Conservation (phyloP, 805 yeast species). For the Candida taoyuanica region DNA sequence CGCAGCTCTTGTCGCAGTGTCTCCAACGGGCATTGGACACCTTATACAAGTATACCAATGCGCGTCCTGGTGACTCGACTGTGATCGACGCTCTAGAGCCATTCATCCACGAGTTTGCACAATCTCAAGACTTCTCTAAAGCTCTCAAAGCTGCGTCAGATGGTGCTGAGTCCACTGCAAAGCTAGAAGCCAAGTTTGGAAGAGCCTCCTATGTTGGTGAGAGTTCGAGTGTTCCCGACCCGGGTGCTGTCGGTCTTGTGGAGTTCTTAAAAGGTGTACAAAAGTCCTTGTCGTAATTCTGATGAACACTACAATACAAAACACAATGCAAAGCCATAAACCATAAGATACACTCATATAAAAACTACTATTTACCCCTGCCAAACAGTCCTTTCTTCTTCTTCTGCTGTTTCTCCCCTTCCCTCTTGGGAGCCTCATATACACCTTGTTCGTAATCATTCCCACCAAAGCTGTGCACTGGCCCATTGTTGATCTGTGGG, state of each 20-base stretch:
- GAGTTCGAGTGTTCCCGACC: conserved; percentile 70
- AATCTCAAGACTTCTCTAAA: conserved; percentile 45
- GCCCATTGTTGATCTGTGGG: conserved; percentile 17
- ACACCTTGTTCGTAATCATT: conserved; percentile 55
- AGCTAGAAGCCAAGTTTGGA: conserved; percentile 81
- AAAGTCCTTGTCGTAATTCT: conserved; percentile 13
- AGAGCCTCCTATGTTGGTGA: conserved; percentile 91
- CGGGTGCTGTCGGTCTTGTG: conserved; percentile 89
- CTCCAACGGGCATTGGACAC: conserved; percentile 60
- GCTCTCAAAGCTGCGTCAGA: conserved; percentile 68
- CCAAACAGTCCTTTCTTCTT: conserved; percentile 82
- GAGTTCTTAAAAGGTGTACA: conserved; percentile 41
- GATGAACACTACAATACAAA: neutral
- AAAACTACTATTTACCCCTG: conserved; percentile 50
- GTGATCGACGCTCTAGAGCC: conserved; percentile 87
- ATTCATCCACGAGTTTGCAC: conserved; percentile 59
- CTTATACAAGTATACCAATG: conserved; percentile 80
- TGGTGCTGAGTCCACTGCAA: conserved; percentile 75
- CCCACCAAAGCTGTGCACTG: conserved; percentile 27
- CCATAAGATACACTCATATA: no score
- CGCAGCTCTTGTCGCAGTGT: conserved; percentile 41
- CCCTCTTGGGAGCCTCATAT: conserved; percentile 49
- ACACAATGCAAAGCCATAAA: no score
- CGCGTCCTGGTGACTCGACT: conserved; percentile 85
- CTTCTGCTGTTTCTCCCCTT: conserved; percentile 54